A percentile compares a stretch with the other conserved stretches of the same genome.
Evolutionary conservation across 495 filamentous ascomycete species (phyloP).

Genomic region (Jackrogersella minutella): DNA sequence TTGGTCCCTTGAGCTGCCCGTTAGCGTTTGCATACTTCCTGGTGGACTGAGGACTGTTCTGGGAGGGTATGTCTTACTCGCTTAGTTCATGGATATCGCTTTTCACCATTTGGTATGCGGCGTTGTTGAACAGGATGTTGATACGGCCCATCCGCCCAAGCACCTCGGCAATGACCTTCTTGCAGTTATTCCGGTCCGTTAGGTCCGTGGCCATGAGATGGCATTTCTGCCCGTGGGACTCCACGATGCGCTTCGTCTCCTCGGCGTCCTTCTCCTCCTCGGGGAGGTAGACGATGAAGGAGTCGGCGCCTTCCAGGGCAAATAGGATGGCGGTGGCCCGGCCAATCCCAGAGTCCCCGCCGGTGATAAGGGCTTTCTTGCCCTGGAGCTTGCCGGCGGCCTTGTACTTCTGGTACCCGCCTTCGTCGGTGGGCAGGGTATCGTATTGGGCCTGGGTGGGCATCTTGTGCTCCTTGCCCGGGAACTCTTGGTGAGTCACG

Average conservation of each 20-base stretch:
- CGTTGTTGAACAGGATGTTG: slow-evolving; percentile 84
- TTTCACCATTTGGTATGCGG: slow-evolving; percentile 77
- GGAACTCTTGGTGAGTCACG: slow-evolving; percentile 71
- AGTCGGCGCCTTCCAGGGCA: slow-evolving; percentile 83
- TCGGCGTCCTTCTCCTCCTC: slow-evolving; percentile 80
- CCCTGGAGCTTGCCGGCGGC: slow-evolving; percentile 78
- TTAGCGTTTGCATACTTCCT: too few relatives aligned
- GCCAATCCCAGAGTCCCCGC: slow-evolving; percentile 84
- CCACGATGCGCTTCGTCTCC: slow-evolving; percentile 73
- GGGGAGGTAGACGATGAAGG: slow-evolving; percentile 76
- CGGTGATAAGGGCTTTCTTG: slow-evolving; percentile 82
- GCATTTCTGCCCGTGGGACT: slow-evolving; percentile 69
- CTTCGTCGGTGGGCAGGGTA: slow-evolving; percentile 73
- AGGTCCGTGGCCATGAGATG: slow-evolving; percentile 69
- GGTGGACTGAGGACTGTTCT: too few relatives aligned
- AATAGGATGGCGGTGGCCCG: slow-evolving; percentile 80
- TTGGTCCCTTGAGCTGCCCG: slow-evolving; percentile 62
- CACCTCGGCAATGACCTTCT: slow-evolving; percentile 71
- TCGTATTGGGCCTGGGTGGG: slow-evolving; percentile 68
- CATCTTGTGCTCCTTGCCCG: slow-evolving; percentile 73
- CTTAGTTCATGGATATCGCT: slow-evolving; percentile 74
- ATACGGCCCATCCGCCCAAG: slow-evolving; percentile 70
- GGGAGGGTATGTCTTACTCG: slow-evolving; percentile 58
- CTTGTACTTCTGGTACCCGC: slow-evolving; percentile 77
- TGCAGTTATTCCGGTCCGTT: slow-evolving; percentile 69